Evolutionary conservation across 345 rosid species (phyloP), one percentile per base, ranked within the genome.

Genomic region (Citrus glauca): DNA sequence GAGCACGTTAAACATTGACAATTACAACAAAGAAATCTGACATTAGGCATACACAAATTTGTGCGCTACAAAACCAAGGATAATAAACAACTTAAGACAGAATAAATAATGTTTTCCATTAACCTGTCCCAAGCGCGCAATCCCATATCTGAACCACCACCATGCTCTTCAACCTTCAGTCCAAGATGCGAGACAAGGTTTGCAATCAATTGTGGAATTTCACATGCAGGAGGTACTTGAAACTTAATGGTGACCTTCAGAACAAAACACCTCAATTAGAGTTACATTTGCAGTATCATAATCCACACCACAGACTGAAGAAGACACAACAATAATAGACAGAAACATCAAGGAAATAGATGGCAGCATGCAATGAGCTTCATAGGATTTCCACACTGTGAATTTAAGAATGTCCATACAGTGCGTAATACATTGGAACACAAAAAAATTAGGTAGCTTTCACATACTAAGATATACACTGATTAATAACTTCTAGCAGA

Each of bases 81-180:
- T 45, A 22, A 66, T n/a, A 33, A 9, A 19, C 4, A 64, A 72
- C 28, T 45, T 20, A 5, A 35, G 19, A 66, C 6, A 19, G 9
- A 66, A 70, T 28, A 79, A 68, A 38, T 17, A 38, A n/a, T 30
- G 32, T 20, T 35, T 27, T 32, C 69, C 62, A 5, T 45, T 38
- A 71, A 96, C 99, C 90, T 94, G 89, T 94, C 97, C 98, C 98
- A 96, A 76, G 98, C 91, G 82, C 94, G 97, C 82, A 92, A 75
- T 42, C 81, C 65, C 95, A 96, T 88, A 75, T 91, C 95, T 57
- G 97, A 83, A 81, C 97, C 98, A 86, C 89, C 91, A 63, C 91
- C 87, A 19, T 59, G 89, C 73, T 90, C 93, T 78, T 90, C 91
- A 77, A 85, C 84, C 82, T 92, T 90, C 74, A 87, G 71, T 68